Evolutionary conservation across 305 asterid species (phyloP), one percentile per base, ranked within the genome.

Genomic region (Andrographis paniculata): DNA sequence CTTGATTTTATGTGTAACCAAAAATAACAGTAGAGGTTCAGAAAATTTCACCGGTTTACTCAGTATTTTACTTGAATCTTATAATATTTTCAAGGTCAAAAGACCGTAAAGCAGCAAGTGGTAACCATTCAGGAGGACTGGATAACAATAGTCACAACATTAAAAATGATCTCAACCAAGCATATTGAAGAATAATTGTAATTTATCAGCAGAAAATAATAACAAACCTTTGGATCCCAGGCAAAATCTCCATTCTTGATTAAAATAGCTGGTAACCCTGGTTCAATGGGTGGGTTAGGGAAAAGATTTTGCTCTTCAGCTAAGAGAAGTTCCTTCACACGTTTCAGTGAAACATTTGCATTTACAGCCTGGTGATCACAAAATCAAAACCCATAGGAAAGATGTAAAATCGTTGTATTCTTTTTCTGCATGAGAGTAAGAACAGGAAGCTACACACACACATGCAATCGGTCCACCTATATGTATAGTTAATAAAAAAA

Each of bases 301-400:
- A 68, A 66, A 67, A 88, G 93, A 47, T 65, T 55, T 50, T 82
- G 70, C 51, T 82, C 95, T 65, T 81, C 97, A 63, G 93, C 74
- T 44, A 74, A 59, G 56, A 84, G 81, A 59, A 88, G 72, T 53
- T 88, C 97, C 77, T 88, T 95, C 54, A 88, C 71, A 52, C 97
- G 93, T 66, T 82, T 91, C 65, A 88, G 55, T 8, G 97, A 88
- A 39, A 88, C 94, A 58, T 84, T 84, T 48, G 97, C 95, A 68
- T 82, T 84, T 24, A 76, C 97, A 60, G 68, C 87, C 97, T 88
- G 77, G 55, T 52, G 52, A 37, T 37, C 14, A 13, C 12, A n/a
- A 37, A 37, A 37, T 37, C 42, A 37, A 2, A 33, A 2, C 38
- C 17, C 14, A 2, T n/a, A 31, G 8, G 37, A 37, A 37, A 37